Percentiles rank a stretch among this genome's conserved stretches.
phyloP scores from a whole-genome alignment of 164 flowering plant species.

The Tetracentron sinense region DNA sequence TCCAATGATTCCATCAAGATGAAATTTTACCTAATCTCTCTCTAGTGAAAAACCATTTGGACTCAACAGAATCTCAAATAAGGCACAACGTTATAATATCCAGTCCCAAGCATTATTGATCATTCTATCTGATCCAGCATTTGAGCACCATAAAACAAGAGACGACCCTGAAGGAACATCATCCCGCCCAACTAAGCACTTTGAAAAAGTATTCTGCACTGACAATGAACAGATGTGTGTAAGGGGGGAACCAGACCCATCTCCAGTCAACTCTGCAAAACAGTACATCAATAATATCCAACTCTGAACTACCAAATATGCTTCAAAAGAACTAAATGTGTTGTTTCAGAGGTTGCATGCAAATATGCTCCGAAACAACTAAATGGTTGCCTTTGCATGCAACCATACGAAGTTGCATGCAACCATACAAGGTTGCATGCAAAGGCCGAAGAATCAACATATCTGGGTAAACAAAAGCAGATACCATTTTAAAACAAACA shows the following conservation, averaged over 20 bases:
- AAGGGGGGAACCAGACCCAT: background rate
- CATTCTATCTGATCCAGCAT: background rate
- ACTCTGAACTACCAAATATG: slow-evolving; percentile 4
- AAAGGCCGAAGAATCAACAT: background rate
- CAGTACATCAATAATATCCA: slow-evolving; percentile 2
- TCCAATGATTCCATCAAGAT: slow-evolving; percentile 15
- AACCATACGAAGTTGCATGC: too few species aligned
- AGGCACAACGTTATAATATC: background rate
- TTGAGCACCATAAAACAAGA: background rate
- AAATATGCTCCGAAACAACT: too few species aligned
- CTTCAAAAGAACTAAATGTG: background rate
- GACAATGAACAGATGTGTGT: slow-evolving; percentile 2
- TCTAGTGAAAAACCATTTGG: background rate
- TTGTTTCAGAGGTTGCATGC: too few species aligned
- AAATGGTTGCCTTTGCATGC: too few species aligned
- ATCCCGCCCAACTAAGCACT: slow-evolving; percentile 2
- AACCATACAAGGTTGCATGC: background rate
- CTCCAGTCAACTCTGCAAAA: slow-evolving; percentile 4
- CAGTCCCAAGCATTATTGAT: background rate
- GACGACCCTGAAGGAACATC: background rate
- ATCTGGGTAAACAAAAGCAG: slow-evolving; percentile 1
- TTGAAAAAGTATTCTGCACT: background rate
- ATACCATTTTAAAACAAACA: background rate
- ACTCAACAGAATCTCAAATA: background rate
- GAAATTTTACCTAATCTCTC: background rate